phyloP scores from a whole-genome alignment of 2,329 filamentous ascomycete genomes.

The Penicillium fuscoglaucum region DNA sequence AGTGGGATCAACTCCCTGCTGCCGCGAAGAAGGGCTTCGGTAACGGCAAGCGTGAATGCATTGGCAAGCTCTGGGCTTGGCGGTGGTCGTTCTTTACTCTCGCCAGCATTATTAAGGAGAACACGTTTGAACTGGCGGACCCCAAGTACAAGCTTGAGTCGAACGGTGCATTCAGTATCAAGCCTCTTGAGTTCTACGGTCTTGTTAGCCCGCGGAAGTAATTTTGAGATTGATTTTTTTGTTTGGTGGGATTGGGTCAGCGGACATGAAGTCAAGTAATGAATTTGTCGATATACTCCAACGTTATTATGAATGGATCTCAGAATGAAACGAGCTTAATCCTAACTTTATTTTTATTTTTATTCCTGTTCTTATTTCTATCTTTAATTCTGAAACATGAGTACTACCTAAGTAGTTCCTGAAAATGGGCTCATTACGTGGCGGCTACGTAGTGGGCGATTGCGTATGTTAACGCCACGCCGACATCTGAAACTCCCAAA shows the following conservation, averaged over 20 bases:
- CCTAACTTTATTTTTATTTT: not conserved
- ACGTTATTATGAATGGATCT: constrained; percentile 1
- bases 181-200: constrained; percentile 48
- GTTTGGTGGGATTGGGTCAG: not conserved
- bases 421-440: not conserved
- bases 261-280: constrained; percentile 3
- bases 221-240: not conserved
- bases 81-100: constrained; percentile 66
- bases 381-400: not conserved
- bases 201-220: constrained; percentile 20
- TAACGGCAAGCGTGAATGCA: constrained; percentile 67
- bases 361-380: not conserved
- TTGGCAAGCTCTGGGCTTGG: constrained; percentile 70
- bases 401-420: too few relatives aligned
- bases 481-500: not conserved
- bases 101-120: constrained; percentile 66
- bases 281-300: constrained; percentile 9
- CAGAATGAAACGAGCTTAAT: not conserved
- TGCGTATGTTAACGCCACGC: constrained; percentile 11
- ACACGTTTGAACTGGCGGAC: constrained; percentile 63
- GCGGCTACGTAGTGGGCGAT: not conserved
- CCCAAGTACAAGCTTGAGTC: constrained; percentile 42
- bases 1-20: constrained; percentile 63
- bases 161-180: constrained; percentile 56
- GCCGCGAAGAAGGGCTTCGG: constrained; percentile 70